A percentile compares a stretch with the other conserved stretches of the same genome.
Conservation (phyloP, 106 monocot genomes). For the Apostasia shenzhenica region DNA sequence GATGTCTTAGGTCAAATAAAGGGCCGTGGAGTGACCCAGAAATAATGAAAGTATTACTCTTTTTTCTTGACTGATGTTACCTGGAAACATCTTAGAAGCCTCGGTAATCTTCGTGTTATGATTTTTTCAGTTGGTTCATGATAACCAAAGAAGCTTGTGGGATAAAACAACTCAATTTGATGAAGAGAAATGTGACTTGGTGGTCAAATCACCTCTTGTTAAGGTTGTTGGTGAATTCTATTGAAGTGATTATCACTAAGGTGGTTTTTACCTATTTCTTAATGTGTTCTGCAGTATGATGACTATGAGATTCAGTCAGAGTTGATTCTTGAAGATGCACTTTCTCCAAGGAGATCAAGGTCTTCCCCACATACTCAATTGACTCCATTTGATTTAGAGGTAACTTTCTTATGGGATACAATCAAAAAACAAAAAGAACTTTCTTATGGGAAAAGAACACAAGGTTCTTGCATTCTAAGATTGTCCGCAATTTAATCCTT, state of each 20-base stretch:
- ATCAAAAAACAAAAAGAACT: too few species aligned
- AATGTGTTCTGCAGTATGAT: conserved; percentile 5
- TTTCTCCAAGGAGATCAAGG: conserved; percentile 19
- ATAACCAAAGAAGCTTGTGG: conserved; percentile 2
- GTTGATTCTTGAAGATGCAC: conserved; percentile 22
- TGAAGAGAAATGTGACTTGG: neutral
- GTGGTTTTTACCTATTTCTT: conserved; percentile 1
- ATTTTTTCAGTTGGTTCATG: conserved; percentile 16
- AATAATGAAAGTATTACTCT: conserved; percentile 51
- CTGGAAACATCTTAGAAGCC: neutral
- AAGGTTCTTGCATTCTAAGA: too few species aligned
- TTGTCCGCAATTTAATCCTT: too few species aligned
- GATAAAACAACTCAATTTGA: neutral
- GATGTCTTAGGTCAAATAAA: conserved; percentile 70
- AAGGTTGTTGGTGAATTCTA: conserved; percentile 8
- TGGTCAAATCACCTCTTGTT: neutral
- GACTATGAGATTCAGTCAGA: conserved; percentile 16
- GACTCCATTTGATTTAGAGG: conserved; percentile 24
- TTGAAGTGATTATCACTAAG: neutral
- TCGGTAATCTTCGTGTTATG: neutral
- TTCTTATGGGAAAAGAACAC: too few species aligned
- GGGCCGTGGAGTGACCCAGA: conserved; percentile 82
- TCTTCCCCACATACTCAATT: neutral
- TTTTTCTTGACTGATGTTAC: neutral
- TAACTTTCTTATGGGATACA: neutral